These are phyloP conservation scores for Gautieria morchelliformis DNA, from an alignment of 768 basidiomycete species.

Conservation along the genomic window DNA sequence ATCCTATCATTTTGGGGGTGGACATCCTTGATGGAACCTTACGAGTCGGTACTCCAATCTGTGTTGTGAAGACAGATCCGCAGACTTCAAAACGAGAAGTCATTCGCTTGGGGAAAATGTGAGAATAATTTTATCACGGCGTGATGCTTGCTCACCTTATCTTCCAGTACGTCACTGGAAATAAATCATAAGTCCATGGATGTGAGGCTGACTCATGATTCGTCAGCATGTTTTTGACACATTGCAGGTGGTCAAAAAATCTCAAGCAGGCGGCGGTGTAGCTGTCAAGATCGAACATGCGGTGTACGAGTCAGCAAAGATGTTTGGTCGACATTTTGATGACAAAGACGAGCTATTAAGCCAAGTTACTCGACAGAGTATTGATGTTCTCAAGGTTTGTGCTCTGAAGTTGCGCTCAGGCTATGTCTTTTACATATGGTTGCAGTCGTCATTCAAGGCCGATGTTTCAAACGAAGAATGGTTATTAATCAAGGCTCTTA, in stretches of 20 bases:
- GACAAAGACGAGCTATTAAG: slow-evolving; percentile 93
- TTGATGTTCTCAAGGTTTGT: slow-evolving; percentile 86
- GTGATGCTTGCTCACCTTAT: slow-evolving; percentile 6
- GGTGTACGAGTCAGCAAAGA: slow-evolving; percentile 88
- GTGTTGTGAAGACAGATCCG: slow-evolving; percentile 89
- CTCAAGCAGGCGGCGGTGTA: slow-evolving; percentile 91
- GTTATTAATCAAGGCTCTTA: slow-evolving; percentile 82
- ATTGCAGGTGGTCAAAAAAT: slow-evolving; percentile 76
- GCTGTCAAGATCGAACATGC: slow-evolving; percentile 99
- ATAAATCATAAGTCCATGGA: slow-evolving; percentile 92
- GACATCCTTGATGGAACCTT: slow-evolving; percentile 91
- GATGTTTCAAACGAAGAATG: slow-evolving; percentile 90
- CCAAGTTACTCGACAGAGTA: slow-evolving; percentile 83
- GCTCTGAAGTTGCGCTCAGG: not conserved
- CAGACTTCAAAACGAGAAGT: slow-evolving; percentile 84
- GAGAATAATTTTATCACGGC: slow-evolving; percentile 20
- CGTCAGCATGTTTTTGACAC: not conserved
- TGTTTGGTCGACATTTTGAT: slow-evolving; percentile 93
- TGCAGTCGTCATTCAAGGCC: slow-evolving; percentile 72
- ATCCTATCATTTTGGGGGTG: slow-evolving; percentile 94
- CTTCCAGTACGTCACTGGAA: slow-evolving; percentile 79
- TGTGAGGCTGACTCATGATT: slow-evolving; percentile 28
- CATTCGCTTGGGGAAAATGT: slow-evolving; percentile 92
- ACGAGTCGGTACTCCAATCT: slow-evolving; percentile 87
- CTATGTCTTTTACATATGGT: not conserved